phyloP scores from a whole-genome alignment of 306 rosid species.

The Rosa lucieae region DNA sequence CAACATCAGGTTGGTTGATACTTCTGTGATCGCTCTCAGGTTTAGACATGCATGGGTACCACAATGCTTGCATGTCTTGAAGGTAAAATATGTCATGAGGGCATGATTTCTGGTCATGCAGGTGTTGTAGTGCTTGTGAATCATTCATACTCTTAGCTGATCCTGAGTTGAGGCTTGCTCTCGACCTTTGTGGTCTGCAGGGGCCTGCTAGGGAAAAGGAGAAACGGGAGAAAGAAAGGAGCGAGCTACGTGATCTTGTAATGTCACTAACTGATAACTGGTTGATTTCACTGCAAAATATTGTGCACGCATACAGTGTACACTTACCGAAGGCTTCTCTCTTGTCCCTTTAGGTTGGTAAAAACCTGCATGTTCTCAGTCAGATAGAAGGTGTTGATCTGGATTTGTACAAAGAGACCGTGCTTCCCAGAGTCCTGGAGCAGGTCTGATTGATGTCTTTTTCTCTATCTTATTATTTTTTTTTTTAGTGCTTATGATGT shows the following conservation, averaged over 20 bases:
- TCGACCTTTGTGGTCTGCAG: slow-evolving; percentile 99
- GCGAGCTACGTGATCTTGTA: slow-evolving; percentile 98
- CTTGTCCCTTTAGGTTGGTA: slow-evolving; percentile 81
- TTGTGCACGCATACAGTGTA: slow-evolving; percentile 43
- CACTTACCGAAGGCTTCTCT: slow-evolving; percentile 65
- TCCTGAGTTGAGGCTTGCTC: slow-evolving; percentile 99
- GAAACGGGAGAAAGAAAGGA: slow-evolving; percentile 97
- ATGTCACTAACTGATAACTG: slow-evolving; percentile 60
- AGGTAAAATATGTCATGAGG: slow-evolving; percentile 50
- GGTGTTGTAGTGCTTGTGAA: slow-evolving; percentile 64
- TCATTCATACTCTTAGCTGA: slow-evolving; percentile 98
- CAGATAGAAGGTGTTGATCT: slow-evolving; percentile 98
- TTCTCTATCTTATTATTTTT: slow-evolving; percentile 3
- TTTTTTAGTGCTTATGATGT: slow-evolving; percentile 1
- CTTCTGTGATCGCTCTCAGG: slow-evolving; percentile 33
- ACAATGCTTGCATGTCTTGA: slow-evolving; percentile 56
- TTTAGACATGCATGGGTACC: slow-evolving; percentile 48
- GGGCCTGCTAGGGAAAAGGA: slow-evolving; percentile 98
- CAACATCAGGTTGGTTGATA: slow-evolving; percentile 64
- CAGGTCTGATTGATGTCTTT: slow-evolving; percentile 56
- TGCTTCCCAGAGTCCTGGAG: slow-evolving; percentile 96
- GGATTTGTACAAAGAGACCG: slow-evolving; percentile 90
- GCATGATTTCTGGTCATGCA: slow-evolving; percentile 77
- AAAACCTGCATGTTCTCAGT: slow-evolving; percentile 94
- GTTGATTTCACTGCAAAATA: slow-evolving; percentile 57